Percentiles rank a stretch among this genome's conserved stretches.
Evolutionary conservation across 805 yeast genomes (phyloP).

Genomic region (Wickerhamiella sergipiensis): DNA sequence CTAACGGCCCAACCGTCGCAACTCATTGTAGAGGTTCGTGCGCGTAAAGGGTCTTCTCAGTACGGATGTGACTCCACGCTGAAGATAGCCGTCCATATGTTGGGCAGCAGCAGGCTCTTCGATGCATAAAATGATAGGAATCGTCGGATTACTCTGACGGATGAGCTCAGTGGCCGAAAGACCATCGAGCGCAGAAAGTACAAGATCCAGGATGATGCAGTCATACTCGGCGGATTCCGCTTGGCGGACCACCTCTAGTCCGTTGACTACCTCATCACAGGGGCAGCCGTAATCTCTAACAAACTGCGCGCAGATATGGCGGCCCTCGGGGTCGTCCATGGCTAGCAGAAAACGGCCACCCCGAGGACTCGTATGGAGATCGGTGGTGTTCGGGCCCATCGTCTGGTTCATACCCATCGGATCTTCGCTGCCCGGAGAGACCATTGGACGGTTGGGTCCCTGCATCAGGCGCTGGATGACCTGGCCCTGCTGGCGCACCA

Average conservation of each 20-base stretch:
- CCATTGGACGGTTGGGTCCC: conserved; percentile 3
- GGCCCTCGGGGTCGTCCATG: conserved; percentile 44
- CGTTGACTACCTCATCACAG: conserved; percentile 87
- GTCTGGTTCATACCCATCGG: conserved; percentile 45
- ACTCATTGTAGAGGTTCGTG: conserved; percentile 63
- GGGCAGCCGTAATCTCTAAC: conserved; percentile 79
- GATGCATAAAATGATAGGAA: conserved; percentile 63
- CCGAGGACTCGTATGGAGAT: conserved; percentile 62
- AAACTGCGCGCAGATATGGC: conserved; percentile 72
- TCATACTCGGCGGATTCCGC: conserved; percentile 52
- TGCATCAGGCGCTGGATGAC: conserved; percentile 11
- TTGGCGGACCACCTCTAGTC: conserved; percentile 73
- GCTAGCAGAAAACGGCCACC: conserved; percentile 29
- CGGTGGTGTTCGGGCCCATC: conserved; percentile 24
- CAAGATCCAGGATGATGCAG: conserved; percentile 42
- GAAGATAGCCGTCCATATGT: conserved; percentile 36
- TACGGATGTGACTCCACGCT: conserved; percentile 86
- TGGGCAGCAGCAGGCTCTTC: conserved; percentile 8
- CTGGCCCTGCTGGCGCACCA: conserved; percentile 16
- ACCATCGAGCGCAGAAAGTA: conserved; percentile 45
- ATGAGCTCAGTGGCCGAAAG: conserved; percentile 82
- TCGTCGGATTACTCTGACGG: conserved; percentile 58
- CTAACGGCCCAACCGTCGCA: conserved; percentile 19
- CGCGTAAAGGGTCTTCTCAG: conserved; percentile 89
- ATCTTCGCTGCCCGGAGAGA: conserved; percentile 8